Base-by-base conservation (phyloP, 345 rosid genomes). In the Lepidium africanum region DNA sequence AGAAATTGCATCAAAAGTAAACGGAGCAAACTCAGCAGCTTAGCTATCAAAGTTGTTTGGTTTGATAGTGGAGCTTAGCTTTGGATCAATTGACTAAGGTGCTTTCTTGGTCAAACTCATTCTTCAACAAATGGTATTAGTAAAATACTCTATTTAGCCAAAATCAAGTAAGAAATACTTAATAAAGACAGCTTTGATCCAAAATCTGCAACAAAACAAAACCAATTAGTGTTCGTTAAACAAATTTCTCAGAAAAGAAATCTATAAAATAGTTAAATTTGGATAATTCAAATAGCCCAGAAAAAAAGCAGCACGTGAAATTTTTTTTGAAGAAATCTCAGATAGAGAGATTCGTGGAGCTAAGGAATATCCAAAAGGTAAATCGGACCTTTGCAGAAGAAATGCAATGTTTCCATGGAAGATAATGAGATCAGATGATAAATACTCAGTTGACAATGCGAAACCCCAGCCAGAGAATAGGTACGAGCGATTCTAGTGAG, bases 1-100 rank as follows among this genome's bases (percentile, higher is more conserved):
- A 25, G 80, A 39, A 2, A 86, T 23, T 7, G 75, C 77, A 80
- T 84, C 86, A 8, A 85, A 55, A 19, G 93, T 67, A 70, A 83
- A 84, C 3, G 97, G 99, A 76, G 91, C 77, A 7, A 94, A 94
- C 84, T 91, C 97, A 7, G 96, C 96, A 7, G 99, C 97, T 89
- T 82, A 14, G 99, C 97, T 60, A 91, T 95, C 80, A 91, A 83
- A 59, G 87, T 37, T n/a, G 85, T 89, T 45, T 71, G 81, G 80
- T 76, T 89, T 91, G 78, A 60, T 82, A 49, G 80, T 56, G 48
- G 83, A 17, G 37, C 56, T 81, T 32, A 84, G 75, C 84, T 87
- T 88, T 14, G 85, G 66, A 45, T 84, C 89, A 71, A 70, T 82
- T 51, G 82, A 74, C 59, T 82, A 90, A 67, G 75, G 57, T 56